phyloP scores from a whole-genome alignment of 1,139 yeast species.

The Geotrichum siamense region DNA sequence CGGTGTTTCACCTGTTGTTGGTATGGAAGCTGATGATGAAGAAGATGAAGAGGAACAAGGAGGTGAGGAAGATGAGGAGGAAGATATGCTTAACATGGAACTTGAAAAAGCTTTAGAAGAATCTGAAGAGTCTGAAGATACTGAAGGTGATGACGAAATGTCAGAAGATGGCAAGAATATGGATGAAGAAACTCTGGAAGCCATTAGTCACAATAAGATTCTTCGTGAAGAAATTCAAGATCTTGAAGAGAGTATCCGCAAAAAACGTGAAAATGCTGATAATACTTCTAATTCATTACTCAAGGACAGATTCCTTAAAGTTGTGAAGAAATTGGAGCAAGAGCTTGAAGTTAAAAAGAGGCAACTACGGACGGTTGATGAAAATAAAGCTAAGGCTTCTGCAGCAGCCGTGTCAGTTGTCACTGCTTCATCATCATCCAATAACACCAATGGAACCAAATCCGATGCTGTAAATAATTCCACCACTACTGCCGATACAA shows the following conservation, averaged over 20 bases:
- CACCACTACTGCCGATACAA: background rate
- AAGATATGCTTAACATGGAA: slow-evolving; percentile 25
- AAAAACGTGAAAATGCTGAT: slow-evolving; percentile 64
- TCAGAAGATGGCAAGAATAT: slow-evolving; percentile 35
- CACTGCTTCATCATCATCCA: too few relatives aligned
- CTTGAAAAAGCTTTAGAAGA: slow-evolving; percentile 24
- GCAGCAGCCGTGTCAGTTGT: too few relatives aligned
- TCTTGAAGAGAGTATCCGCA: slow-evolving; percentile 68
- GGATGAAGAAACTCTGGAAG: slow-evolving; percentile 38
- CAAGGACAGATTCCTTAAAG: slow-evolving; percentile 79
- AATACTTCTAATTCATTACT: slow-evolving; percentile 82
- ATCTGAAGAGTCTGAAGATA: slow-evolving; percentile 27
- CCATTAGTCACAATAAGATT: slow-evolving; percentile 63
- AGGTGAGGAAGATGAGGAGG: slow-evolving; percentile 28
- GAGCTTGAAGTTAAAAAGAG: slow-evolving; percentile 78
- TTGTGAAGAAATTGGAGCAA: slow-evolving; percentile 67
- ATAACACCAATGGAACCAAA: too few relatives aligned
- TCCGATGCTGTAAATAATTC: background rate
- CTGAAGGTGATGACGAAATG: slow-evolving; percentile 22
- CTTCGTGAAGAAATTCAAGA: slow-evolving; percentile 82
- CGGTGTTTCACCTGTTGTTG: slow-evolving; percentile 22
- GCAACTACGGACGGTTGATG: slow-evolving; percentile 41
- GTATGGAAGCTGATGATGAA: slow-evolving; percentile 22
- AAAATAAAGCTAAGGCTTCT: background rate
- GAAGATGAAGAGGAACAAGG: slow-evolving; percentile 25